Percentiles rank a stretch among this genome's conserved stretches.
Conservation (phyloP, 345 rosid species). For the Erysimum cheiranthoides region DNA sequence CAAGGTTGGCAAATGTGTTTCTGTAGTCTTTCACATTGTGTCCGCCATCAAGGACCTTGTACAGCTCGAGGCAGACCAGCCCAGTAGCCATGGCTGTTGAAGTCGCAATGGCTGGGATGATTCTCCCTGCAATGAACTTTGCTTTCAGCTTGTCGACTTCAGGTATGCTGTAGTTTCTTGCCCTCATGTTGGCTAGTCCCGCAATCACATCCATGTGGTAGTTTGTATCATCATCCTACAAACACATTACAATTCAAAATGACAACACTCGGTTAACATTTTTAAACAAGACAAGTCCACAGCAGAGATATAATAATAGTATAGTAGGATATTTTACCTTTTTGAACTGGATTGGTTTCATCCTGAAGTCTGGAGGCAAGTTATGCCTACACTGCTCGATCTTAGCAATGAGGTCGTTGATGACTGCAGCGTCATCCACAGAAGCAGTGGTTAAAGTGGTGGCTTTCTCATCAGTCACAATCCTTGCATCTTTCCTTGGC, state of each 20-base stretch:
- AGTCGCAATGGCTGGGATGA: slow-evolving; percentile 82
- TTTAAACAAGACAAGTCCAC: not conserved
- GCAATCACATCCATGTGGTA: slow-evolving; percentile 81
- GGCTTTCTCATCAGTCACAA: slow-evolving; percentile 77
- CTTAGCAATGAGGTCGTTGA: slow-evolving; percentile 54
- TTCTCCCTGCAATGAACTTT: slow-evolving; percentile 81
- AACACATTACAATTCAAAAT: slow-evolving; percentile 10
- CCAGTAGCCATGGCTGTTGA: slow-evolving; percentile 95
- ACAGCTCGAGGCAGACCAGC: slow-evolving; percentile 75
- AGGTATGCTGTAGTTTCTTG: slow-evolving; percentile 72
- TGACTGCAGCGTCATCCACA: slow-evolving; percentile 61
- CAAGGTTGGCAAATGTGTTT: slow-evolving; percentile 73
- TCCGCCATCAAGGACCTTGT: slow-evolving; percentile 66
- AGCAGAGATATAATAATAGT: not conserved
- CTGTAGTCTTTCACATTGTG: slow-evolving; percentile 72
- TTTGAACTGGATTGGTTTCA: slow-evolving; percentile 77
- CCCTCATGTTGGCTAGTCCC: slow-evolving; percentile 85
- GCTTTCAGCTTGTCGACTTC: slow-evolving; percentile 84
- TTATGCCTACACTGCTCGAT: slow-evolving; percentile 54
- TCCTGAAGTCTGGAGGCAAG: slow-evolving; percentile 59
- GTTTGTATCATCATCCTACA: slow-evolving; percentile 77
- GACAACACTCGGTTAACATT: slow-evolving; percentile 1
- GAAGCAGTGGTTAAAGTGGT: slow-evolving; percentile 53
- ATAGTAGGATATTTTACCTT: slow-evolving; percentile 52
- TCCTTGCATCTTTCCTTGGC: slow-evolving; percentile 65